phyloP scores from a whole-genome alignment of 2,329 filamentous ascomycete species.

The Dothistroma septosporum region DNA sequence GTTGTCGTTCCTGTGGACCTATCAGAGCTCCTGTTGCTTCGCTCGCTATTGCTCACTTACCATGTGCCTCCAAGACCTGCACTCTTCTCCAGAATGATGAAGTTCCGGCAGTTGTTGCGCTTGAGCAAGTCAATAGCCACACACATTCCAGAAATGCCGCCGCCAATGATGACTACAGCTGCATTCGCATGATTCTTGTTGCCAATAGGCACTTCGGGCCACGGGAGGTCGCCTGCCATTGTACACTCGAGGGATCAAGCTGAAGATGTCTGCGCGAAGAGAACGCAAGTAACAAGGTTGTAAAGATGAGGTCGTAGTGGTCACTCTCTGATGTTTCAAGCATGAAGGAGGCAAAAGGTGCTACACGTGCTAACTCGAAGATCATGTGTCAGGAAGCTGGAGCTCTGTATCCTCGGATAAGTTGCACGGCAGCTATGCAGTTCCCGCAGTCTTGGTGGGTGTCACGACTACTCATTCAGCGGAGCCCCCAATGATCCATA shows the following conservation, averaged over 20 bases:
- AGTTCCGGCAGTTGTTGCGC: constrained; percentile 50
- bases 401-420: background rate
- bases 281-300: no score
- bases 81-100: constrained; percentile 56
- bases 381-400: background rate
- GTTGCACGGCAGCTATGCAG: background rate
- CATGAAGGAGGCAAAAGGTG: background rate
- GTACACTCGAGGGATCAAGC: background rate
- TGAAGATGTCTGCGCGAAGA: background rate
- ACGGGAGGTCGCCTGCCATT: constrained; percentile 42
- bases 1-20: constrained; percentile 42
- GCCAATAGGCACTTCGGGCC: constrained; percentile 44
- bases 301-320: no score
- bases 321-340: background rate
- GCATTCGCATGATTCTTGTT: constrained; percentile 52
- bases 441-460: background rate
- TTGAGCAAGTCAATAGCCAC: constrained; percentile 56
- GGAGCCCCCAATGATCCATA: no score
- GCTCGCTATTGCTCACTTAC: constrained; percentile 25
- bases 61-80: constrained; percentile 52
- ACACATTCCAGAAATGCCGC: constrained; percentile 46
- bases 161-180: constrained; percentile 56
- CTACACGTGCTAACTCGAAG: background rate
- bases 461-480: no score
- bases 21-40: background rate